Evolutionary conservation across 148 eudicot genomes (phyloP).

Genomic region (Simmondsia chinensis): DNA sequence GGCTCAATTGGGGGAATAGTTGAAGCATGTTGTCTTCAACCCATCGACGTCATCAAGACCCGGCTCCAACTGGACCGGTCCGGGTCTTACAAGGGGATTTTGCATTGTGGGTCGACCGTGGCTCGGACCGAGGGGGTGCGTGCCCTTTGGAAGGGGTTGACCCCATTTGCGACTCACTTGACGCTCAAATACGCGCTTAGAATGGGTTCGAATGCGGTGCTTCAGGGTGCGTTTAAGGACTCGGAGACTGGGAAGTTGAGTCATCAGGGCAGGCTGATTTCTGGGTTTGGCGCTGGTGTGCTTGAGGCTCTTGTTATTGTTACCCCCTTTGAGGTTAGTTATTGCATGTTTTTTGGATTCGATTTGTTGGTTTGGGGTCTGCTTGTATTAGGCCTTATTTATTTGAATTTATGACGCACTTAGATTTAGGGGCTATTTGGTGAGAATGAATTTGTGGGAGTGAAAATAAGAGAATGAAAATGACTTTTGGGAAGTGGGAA

Average conservation of each 20-base stretch:
- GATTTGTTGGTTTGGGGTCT: not conserved
- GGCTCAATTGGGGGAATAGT: slow-evolving; percentile 80
- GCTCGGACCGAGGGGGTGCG: slow-evolving; percentile 58
- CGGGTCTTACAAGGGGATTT: slow-evolving; percentile 60
- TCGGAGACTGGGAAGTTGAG: slow-evolving; percentile 48
- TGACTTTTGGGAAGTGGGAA: no score
- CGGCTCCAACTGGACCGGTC: slow-evolving; percentile 67
- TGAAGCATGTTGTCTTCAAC: slow-evolving; percentile 76
- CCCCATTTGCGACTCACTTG: slow-evolving; percentile 81
- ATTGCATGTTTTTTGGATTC: not conserved
- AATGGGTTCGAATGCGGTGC: slow-evolving; percentile 81
- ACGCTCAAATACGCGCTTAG: slow-evolving; percentile 76
- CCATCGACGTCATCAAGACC: slow-evolving; percentile 88
- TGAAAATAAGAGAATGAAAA: no score
- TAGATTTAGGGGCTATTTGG: no score
- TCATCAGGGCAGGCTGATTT: slow-evolving; percentile 33
- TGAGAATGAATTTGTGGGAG: no score
- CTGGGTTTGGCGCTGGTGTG: slow-evolving; percentile 92
- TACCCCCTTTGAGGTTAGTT: slow-evolving; percentile 80
- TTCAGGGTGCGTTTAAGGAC: slow-evolving; percentile 69
- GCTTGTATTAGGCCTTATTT: no score
- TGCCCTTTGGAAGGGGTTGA: slow-evolving; percentile 85
- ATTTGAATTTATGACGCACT: no score
- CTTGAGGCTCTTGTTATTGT: slow-evolving; percentile 90
- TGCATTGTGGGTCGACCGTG: slow-evolving; percentile 65